Percentiles rank a stretch among this genome's conserved stretches.
These are phyloP conservation scores for Rubia tinctorum DNA, from an alignment of 305 asterid genomes.

Conservation along the genomic window DNA sequence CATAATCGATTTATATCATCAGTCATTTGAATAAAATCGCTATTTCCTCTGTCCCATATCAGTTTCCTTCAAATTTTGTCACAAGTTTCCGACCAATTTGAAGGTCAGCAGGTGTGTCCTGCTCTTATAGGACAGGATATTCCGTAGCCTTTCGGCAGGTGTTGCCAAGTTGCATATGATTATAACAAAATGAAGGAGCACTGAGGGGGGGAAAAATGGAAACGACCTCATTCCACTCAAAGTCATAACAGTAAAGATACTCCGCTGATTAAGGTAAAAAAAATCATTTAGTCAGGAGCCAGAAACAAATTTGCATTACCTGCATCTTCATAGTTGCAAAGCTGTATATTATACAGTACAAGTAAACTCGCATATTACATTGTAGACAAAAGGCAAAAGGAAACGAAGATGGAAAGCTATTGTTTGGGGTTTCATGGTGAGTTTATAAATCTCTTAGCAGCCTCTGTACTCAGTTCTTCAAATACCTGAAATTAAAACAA, in stretches of 20 bases:
- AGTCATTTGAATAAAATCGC: no score
- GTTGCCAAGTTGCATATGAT: no score
- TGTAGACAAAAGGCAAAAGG: neutral
- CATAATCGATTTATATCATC: no score
- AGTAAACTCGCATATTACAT: neutral
- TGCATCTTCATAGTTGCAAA: neutral
- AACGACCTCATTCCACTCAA: neutral
- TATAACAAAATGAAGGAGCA: neutral
- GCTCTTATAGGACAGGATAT: no score
- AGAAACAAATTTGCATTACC: neutral
- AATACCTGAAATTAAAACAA: constrained; percentile 50
- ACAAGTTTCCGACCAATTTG: no score
- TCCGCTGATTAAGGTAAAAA: neutral
- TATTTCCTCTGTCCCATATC: no score
- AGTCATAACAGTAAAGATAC: neutral
- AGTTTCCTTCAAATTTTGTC: no score
- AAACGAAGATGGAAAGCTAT: neutral
- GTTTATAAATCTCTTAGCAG: constrained; percentile 55
- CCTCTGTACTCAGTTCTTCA: constrained; percentile 66
- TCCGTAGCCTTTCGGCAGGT: no score
- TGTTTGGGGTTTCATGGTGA: constrained; percentile 14
- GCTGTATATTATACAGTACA: neutral
- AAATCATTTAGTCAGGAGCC: neutral
- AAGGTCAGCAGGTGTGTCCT: no score
- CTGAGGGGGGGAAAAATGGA: neutral